Base-by-base conservation (phyloP, 75 land plant species). In the Ceratopteris richardii region DNA sequence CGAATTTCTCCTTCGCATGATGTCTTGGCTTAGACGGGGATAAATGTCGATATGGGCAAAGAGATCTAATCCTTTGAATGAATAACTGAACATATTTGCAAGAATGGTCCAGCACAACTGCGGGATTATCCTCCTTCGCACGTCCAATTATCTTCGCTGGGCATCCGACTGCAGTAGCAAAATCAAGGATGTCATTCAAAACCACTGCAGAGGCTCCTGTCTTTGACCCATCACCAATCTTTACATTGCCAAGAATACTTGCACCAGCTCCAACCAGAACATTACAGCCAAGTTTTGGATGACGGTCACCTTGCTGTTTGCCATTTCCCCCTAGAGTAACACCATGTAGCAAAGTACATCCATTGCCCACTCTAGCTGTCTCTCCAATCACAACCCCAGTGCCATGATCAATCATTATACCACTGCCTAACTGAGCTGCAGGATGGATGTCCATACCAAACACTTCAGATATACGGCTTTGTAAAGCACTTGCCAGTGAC, bases 301-400 rank as follows among this genome's bases (percentile, higher is more conserved):
- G 87, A n/a, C 84, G 69, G 43, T 71, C 75, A 1, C 79, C 79
- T 14, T 47, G 61, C 0, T 56, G 71, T 78, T 80, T 57, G 13
- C 85, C 85, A 0, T 81, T 84, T 0, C 85, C 87, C 6, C 87
- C 87, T 0, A 84, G 68, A 12, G 85, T 84, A 1, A 84, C 85
- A 42, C 70, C 66, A 66, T 84, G 87, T 36, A 84, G 71, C 29
- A 84, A 82, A 12, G 85, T 82, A 27, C 83, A 86, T 47, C 82
- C 78, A 71, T 84, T 75, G 3, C 84, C 85, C 1, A 84, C 58
- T 1, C 60, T 67, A 0, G 81, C 77, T 6, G 69, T 72, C 64
- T 72, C 75, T 16, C 75, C 75, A 0, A 72, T 59, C 17, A 72
- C 64, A 19, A 72, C 33, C n/a, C 69, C 75, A 2, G 69, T 72